Conservation (phyloP, 2,329 filamentous ascomycete genomes). For the Exserohilum turcica region DNA sequence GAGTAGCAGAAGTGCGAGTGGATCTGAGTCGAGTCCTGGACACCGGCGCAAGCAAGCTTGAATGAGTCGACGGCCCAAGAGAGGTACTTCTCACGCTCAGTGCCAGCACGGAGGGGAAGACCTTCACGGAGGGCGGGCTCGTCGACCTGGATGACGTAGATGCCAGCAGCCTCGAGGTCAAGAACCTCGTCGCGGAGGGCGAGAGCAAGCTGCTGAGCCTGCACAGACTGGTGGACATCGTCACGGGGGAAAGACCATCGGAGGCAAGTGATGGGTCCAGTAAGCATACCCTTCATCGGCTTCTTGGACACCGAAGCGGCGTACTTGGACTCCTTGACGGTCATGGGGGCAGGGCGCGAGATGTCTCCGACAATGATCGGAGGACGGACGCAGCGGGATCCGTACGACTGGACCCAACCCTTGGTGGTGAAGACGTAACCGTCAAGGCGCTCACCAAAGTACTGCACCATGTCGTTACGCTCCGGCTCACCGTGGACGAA, state of each 20-base stretch:
- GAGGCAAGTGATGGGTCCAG: conserved; percentile 96
- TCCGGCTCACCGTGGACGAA: conserved; percentile 98
- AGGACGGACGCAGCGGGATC: conserved; percentile 96
- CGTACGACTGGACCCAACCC: conserved; percentile 98
- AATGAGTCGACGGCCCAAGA: conserved; percentile 98
- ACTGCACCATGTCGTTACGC: conserved; percentile 99
- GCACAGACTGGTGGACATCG: conserved; percentile 97
- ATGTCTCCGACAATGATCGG: conserved; percentile 99
- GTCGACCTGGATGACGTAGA: conserved; percentile 98
- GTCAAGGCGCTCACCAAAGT: conserved; percentile 96
- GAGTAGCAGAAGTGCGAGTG: conserved; percentile 99
- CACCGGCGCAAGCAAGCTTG: conserved; percentile 91
- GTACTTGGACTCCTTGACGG: conserved; percentile 99
- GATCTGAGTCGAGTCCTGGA: conserved; percentile 96
- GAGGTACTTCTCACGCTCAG: conserved; percentile 96
- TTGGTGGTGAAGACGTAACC: conserved; percentile 99
- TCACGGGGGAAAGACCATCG: conserved; percentile 99
- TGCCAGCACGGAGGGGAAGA: conserved; percentile 91
- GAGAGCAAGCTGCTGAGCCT: conserved; percentile 97
- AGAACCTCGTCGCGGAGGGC: conserved; percentile 98
- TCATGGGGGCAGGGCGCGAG: conserved; percentile 95
- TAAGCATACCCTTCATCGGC: conserved; percentile 99
- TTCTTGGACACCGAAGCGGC: conserved; percentile 94
- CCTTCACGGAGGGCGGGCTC: conserved; percentile 99
- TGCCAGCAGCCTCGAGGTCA: conserved; percentile 94